A percentile compares a stretch with the other conserved stretches of the same genome.
Conservation (phyloP, 768 basidiomycete genomes). For the Kwoniella europaea region DNA sequence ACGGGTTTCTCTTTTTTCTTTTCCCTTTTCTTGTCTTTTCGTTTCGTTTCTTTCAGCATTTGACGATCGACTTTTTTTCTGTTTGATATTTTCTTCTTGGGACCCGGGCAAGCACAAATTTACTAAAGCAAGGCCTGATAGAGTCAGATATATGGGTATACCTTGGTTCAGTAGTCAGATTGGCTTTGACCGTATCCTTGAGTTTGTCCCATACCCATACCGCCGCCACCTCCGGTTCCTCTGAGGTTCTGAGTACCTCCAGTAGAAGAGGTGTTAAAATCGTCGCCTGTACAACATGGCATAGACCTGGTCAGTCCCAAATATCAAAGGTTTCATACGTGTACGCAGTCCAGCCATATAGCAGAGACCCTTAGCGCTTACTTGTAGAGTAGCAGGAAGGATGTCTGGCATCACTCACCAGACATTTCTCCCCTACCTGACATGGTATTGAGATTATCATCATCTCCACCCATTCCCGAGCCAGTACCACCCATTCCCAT, state of each 20-base stretch:
- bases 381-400: too few species aligned
- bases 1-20: too few species aligned
- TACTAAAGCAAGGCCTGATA: neutral
- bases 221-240: neutral
- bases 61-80: too few species aligned
- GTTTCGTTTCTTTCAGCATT: too few species aligned
- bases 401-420: neutral
- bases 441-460: neutral
- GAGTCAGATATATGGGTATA: neutral
- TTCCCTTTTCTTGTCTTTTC: too few species aligned
- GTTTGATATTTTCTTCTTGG: neutral
- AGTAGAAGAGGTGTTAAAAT: neutral
- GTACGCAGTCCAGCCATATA: too few species aligned
- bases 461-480: neutral
- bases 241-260: neutral
- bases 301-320: neutral
- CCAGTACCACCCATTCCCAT: too few species aligned
- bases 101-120: neutral
- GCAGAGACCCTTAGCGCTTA: too few species aligned
- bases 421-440: conserved; percentile 9
- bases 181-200: conserved; percentile 16
- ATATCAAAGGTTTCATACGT: too few species aligned
- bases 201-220: conserved; percentile 6
- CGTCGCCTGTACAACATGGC: neutral
- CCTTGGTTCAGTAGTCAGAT: conserved; percentile 9